These are phyloP conservation scores for Viola odorata DNA, from an alignment of 345 rosid genomes.

Conservation along the genomic window DNA sequence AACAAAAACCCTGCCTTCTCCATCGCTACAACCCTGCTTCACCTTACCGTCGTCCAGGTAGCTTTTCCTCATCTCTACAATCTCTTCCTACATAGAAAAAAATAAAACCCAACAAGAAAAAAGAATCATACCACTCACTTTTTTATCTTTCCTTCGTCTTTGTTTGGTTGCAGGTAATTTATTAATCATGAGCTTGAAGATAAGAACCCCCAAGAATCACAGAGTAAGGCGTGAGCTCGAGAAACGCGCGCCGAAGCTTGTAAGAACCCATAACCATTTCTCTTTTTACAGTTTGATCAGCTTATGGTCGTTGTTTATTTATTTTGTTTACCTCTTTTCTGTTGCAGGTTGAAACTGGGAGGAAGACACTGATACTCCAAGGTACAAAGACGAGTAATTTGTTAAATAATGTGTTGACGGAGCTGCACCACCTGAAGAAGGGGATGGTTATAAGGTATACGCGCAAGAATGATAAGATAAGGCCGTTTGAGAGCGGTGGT, in stretches of 20 bases:
- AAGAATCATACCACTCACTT: no score
- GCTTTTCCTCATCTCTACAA: no score
- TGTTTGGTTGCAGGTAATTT: no score
- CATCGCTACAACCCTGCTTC: no score
- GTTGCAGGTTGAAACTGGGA: constrained; percentile 78
- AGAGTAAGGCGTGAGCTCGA: constrained; percentile 61
- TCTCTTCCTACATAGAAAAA: no score
- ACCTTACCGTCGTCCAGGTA: no score
- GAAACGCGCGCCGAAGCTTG: constrained; percentile 78
- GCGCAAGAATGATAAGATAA: constrained; percentile 81
- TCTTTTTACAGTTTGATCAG: constrained; percentile 11
- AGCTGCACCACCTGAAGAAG: constrained; percentile 67
- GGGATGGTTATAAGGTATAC: constrained; percentile 67
- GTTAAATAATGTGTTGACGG: constrained; percentile 56
- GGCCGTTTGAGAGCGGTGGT: constrained; percentile 93
- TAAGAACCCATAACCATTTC: constrained; percentile 17
- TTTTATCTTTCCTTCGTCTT: no score
- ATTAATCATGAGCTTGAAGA: constrained; percentile 7
- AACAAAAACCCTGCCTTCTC: no score
- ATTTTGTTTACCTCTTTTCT: neutral
- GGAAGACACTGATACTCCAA: constrained; percentile 86
- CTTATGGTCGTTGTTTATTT: no score
- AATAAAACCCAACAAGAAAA: no score
- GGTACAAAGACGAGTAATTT: constrained; percentile 82
- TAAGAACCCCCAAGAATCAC: constrained; percentile 48